Conservation (phyloP, 768 basidiomycete species). For the Rossbeevera mucosa region DNA sequence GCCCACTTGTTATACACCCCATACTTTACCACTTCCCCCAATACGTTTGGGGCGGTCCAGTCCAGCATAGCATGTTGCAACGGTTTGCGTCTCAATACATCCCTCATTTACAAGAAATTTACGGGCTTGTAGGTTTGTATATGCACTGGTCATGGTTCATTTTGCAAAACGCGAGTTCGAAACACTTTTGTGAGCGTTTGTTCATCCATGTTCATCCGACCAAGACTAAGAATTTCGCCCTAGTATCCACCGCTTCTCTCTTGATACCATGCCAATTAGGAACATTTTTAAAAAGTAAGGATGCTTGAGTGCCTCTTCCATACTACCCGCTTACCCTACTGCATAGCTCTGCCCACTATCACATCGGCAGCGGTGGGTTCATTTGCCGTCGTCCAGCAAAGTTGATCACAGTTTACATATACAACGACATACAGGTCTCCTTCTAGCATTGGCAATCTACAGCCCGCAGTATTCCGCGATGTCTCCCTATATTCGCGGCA, state of each 20-base stretch:
- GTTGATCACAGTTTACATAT: neutral
- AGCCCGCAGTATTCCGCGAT: conserved; percentile 68
- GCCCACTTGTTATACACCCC: conserved; percentile 88
- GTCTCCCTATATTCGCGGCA: conserved; percentile 58
- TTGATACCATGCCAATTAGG: conserved; percentile 84
- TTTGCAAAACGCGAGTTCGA: conserved; percentile 92
- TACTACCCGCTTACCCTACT: neutral
- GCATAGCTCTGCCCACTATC: conserved; percentile 83
- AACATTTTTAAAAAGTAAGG: conserved; percentile 89
- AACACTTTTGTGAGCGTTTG: conserved; percentile 78
- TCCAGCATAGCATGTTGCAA: conserved; percentile 74
- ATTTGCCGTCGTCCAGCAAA: neutral
- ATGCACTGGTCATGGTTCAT: conserved; percentile 74
- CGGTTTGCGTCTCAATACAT: conserved; percentile 40
- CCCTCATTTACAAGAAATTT: neutral
- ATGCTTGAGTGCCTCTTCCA: neutral
- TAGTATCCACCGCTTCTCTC: conserved; percentile 92
- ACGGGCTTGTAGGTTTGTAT: conserved; percentile 50
- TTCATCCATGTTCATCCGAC: neutral
- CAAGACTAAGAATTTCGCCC: neutral
- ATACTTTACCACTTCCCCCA: conserved; percentile 69
- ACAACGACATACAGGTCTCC: conserved; percentile 45
- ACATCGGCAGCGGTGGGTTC: conserved; percentile 60
- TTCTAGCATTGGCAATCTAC: conserved; percentile 79
- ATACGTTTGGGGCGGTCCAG: conserved; percentile 63